Percentiles rank a stretch among this genome's conserved stretches.
Evolutionary conservation across 805 yeast genomes (phyloP).

Genomic region (Zygosaccharomyces bisporus): DNA sequence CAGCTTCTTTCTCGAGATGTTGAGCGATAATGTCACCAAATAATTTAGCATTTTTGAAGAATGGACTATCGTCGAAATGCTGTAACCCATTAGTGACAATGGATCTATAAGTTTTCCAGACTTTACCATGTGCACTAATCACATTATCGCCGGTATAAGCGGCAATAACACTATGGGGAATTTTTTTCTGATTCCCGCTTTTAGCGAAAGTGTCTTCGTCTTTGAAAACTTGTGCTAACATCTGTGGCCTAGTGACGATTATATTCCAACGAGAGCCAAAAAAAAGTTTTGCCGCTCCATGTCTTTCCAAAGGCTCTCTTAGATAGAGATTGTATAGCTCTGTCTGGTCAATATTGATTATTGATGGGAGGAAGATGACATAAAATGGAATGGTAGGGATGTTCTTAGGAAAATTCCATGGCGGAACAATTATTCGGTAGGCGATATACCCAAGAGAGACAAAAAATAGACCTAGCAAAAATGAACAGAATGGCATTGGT

Average conservation of each 20-base stretch:
- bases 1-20: constrained; percentile 2
- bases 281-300: constrained; percentile 57
- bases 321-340: constrained; percentile 44
- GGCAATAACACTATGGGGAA: constrained; percentile 52
- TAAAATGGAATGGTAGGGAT: constrained; percentile 63
- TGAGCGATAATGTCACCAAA: constrained; percentile 33
- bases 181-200: constrained; percentile 57
- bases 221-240: constrained; percentile 44
- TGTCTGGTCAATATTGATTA: constrained; percentile 46
- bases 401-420: constrained; percentile 46
- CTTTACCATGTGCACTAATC: constrained; percentile 53
- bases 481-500: constrained; percentile 6
- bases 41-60: constrained; percentile 38
- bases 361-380: constrained; percentile 47
- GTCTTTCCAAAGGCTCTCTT: constrained; percentile 43
- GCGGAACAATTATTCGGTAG: constrained; percentile 40
- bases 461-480: constrained; percentile 4
- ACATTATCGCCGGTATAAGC: constrained; percentile 58
- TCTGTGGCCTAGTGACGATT: constrained; percentile 47
- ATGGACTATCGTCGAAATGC: constrained; percentile 43
- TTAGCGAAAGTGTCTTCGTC: constrained; percentile 51
- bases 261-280: constrained; percentile 63
- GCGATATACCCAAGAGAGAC: constrained; percentile 7
- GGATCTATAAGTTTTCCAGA: constrained; percentile 49
- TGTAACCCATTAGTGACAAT: constrained; percentile 47